These are phyloP conservation scores for Neurospora sp. DNA, from an alignment of 495 filamentous ascomycete genomes.

Conservation along the genomic window DNA sequence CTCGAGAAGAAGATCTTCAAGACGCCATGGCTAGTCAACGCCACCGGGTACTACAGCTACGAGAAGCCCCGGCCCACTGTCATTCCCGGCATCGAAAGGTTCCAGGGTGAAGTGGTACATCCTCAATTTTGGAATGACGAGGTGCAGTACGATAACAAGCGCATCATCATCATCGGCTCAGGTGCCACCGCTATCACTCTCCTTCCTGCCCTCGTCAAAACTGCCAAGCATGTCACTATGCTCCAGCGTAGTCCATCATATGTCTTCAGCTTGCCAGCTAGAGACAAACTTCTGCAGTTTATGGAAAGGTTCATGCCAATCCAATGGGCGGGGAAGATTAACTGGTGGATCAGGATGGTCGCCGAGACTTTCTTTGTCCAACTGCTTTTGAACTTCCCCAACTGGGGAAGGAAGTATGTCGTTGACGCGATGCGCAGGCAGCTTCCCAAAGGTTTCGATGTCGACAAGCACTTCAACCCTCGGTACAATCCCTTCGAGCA, in stretches of 20 bases:
- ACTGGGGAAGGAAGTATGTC: conserved; percentile 36
- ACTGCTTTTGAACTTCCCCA: conserved; percentile 38
- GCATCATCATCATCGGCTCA: conserved; percentile 44
- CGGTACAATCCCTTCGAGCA: conserved; percentile 65
- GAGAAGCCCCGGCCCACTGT: conserved; percentile 39
- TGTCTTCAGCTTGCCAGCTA: conserved; percentile 40
- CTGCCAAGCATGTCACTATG: conserved; percentile 42
- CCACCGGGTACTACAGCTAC: conserved; percentile 64
- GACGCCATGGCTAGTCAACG: conserved; percentile 48
- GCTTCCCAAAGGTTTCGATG: conserved; percentile 44
- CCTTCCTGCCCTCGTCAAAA: conserved; percentile 38
- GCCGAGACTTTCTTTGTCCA: conserved; percentile 20
- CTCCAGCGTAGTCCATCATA: conserved; percentile 50
- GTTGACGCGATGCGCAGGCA: conserved; percentile 27
- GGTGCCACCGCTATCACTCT: conserved; percentile 51
- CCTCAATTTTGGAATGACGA: conserved; percentile 54
- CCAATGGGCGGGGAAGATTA: conserved; percentile 23
- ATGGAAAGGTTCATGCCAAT: conserved; percentile 28
- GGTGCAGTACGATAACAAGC: conserved; percentile 39
- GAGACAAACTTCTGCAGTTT: conserved; percentile 18
- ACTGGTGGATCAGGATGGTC: conserved; percentile 26
- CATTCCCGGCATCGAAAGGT: conserved; percentile 51
- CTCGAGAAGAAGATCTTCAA: conserved; percentile 27
- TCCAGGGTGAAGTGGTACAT: conserved; percentile 46
- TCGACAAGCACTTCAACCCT: conserved; percentile 62